These are phyloP conservation scores for Penicillium robsamsonii DNA, from an alignment of 495 filamentous ascomycete genomes.

Conservation along the genomic window DNA sequence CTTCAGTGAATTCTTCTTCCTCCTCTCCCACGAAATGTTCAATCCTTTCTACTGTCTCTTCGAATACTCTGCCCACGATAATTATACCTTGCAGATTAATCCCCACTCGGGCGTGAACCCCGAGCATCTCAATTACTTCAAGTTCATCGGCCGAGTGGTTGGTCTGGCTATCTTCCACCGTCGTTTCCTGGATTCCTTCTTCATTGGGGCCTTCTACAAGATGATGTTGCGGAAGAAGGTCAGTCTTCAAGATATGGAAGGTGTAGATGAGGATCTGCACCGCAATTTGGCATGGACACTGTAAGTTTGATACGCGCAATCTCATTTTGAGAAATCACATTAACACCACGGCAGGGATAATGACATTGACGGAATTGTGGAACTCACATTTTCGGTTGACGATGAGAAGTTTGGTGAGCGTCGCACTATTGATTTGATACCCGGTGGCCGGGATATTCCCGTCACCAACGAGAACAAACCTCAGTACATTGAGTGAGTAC, in stretches of 20 bases:
- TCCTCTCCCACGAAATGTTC: constrained; percentile 99
- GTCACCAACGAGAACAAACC: constrained; percentile 97
- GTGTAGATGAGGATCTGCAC: constrained; percentile 96
- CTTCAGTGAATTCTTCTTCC: constrained; percentile 95
- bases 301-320: constrained; percentile 39
- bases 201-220: constrained; percentile 99
- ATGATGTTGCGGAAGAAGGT: constrained; percentile 98
- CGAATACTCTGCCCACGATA: constrained; percentile 99
- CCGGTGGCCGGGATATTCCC: constrained; percentile 82
- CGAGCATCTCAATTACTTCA: constrained; percentile 99
- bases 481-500: constrained; percentile 83
- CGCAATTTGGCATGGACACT: constrained; percentile 93
- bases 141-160: constrained; percentile 98
- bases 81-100: constrained; percentile 99
- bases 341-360: constrained; percentile 64
- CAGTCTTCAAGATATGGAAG: constrained; percentile 92
- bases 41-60: constrained; percentile 99
- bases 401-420: constrained; percentile 97
- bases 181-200: constrained; percentile 97
- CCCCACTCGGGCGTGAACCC: constrained; percentile 99
- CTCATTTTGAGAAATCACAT: background rate
- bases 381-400: constrained; percentile 92
- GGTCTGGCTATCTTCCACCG: constrained; percentile 98
- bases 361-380: constrained; percentile 87
- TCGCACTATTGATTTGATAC: constrained; percentile 87